phyloP scores from a whole-genome alignment of 108 stramenopile species.

The Skeletonema marinoi region DNA sequence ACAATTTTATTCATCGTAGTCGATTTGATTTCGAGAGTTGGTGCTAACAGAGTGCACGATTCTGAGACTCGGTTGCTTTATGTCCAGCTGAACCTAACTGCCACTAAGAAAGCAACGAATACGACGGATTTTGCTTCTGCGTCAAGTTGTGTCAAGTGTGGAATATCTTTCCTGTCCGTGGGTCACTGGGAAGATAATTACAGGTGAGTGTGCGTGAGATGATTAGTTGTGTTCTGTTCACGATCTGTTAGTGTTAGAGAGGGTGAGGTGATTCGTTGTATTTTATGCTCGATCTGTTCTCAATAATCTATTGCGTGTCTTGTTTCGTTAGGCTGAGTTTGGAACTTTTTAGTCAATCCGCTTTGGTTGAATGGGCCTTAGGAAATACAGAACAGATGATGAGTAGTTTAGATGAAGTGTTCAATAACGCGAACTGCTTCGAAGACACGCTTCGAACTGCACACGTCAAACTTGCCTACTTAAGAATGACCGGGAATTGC shows the following conservation, averaged over 20 bases:
- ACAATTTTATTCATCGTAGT: not conserved
- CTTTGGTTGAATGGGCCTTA: slow-evolving; percentile 6
- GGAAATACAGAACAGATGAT: slow-evolving; percentile 7
- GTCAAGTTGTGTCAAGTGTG: not conserved
- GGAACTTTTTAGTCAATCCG: not conserved
- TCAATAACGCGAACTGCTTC: not conserved
- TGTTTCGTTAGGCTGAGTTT: not conserved
- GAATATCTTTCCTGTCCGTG: slow-evolving; percentile 1
- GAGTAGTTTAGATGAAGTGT: not conserved
- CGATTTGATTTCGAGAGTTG: not conserved
- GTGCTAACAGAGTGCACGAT: not conserved
- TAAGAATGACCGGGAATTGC: not conserved
- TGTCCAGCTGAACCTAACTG: slow-evolving; percentile 7
- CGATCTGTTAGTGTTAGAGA: too few species aligned
- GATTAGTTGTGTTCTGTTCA: too few species aligned
- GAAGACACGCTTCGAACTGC: slow-evolving; percentile 9
- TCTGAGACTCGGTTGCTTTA: not conserved
- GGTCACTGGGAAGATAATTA: slow-evolving; percentile 4
- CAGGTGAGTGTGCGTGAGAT: not conserved
- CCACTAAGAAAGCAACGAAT: not conserved
- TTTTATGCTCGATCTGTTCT: too few species aligned
- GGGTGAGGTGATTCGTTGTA: too few species aligned
- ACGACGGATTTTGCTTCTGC: slow-evolving; percentile 14
- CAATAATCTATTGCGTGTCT: too few species aligned
- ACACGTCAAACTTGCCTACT: not conserved